Evolutionary conservation across 2,329 filamentous ascomycete genomes (phyloP), one percentile per base, ranked within the genome.

Genomic region (Pezicula neosporulosa): DNA sequence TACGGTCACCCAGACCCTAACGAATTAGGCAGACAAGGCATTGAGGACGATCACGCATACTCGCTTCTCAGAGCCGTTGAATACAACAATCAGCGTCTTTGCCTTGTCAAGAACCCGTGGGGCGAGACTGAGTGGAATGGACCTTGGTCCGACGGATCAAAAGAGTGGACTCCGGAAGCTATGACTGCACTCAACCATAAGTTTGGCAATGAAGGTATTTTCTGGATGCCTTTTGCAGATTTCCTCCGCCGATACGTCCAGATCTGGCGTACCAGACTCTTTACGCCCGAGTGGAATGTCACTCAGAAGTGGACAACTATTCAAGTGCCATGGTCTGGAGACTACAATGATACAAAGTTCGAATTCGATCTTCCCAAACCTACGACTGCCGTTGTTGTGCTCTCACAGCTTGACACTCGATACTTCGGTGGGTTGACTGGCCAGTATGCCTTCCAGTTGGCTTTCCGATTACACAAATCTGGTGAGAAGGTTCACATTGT

Each of bases 341-440:
- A 81, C 48, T 84, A 82, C 61, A 77, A 82, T 56, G 74, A 81
- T 55, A 74, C 70, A 35, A 81, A 81, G 58, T 84, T 84, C 62
- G 72, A 80, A 55, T 75, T 85, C 62, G 75, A 71, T 39, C 64
- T 84, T 3, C 72, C 74, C 12, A 71, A 77, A 43, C 68, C 77
- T 10, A 78, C 79, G 0, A 77, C 78, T 0, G 69, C 83, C 2
- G 76, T 84, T 12, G 65, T 85, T 5, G 77, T 81, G 0, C 71
- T 85, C 2, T 80, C 80, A 2, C 80, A 86, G 66, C 76, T 86
- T n/a, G 81, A 86, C 60, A 68, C 72, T 13, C 73, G 82, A 12
- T 86, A 85, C 62, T 86, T 83, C 63, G 76, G 75, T 54, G 82
- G 82, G 4, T 73, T 86, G 0, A 70, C 77, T 36, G 83, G 83